Evolutionary conservation across 345 rosid species (phyloP).

Genomic region (Sisymbrium altissimum): DNA sequence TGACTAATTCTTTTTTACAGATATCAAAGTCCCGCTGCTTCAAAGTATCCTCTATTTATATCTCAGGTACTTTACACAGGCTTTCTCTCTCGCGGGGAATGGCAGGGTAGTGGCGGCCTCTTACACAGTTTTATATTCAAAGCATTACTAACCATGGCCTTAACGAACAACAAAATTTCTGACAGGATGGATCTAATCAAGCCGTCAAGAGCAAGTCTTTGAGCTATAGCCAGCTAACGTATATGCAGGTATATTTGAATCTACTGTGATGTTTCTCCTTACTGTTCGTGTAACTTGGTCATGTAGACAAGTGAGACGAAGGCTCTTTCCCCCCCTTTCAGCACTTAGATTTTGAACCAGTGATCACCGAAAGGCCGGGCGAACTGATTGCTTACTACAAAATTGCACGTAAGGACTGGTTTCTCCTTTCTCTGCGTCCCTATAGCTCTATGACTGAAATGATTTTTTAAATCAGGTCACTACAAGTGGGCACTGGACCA

Average conservation of each 20-base stretch:
- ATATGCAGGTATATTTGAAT: slow-evolving; percentile 64
- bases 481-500: slow-evolving; percentile 96
- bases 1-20: slow-evolving; percentile 38
- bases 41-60: slow-evolving; percentile 82
- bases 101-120: slow-evolving; percentile 6
- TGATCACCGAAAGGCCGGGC: slow-evolving; percentile 83
- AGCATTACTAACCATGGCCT: slow-evolving; percentile 11
- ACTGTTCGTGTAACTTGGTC: slow-evolving; percentile 6
- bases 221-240: slow-evolving; percentile 79
- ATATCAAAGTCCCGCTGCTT: slow-evolving; percentile 70
- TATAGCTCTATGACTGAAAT: slow-evolving; percentile 25
- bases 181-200: slow-evolving; percentile 76
- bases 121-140: slow-evolving; percentile 13
- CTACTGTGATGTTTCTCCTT: slow-evolving; percentile 12
- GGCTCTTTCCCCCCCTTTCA: slow-evolving; percentile 35
- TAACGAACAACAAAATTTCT: background rate
- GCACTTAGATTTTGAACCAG: slow-evolving; percentile 80
- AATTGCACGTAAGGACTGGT: slow-evolving; percentile 65
- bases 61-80: slow-evolving; percentile 61
- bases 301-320: slow-evolving; percentile 4
- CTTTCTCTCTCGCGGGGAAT: background rate
- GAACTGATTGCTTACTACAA: slow-evolving; percentile 91
- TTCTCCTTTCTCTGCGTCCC: slow-evolving; percentile 25
- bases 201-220: slow-evolving; percentile 69
- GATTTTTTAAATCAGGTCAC: slow-evolving; percentile 52